These are phyloP conservation scores for Durotheca rogersii DNA, from an alignment of 495 filamentous ascomycete genomes.

Conservation along the genomic window DNA sequence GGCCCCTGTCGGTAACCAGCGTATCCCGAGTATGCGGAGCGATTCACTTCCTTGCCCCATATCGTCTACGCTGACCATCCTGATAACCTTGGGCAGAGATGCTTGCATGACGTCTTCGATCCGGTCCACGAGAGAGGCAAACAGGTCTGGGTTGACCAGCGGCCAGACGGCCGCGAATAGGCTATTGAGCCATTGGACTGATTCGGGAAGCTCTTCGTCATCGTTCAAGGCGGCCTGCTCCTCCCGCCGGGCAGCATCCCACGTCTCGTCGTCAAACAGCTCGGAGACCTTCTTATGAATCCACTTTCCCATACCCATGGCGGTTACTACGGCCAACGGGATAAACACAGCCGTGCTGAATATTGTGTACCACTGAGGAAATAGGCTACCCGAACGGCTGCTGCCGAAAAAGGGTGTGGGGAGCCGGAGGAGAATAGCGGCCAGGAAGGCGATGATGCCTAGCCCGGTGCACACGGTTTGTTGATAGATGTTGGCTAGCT, in stretches of 20 bases:
- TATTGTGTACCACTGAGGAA: constrained; percentile 23
- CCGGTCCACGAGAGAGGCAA: constrained; percentile 61
- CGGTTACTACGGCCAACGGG: constrained; percentile 30
- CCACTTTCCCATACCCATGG: constrained; percentile 54
- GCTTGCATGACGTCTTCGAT: constrained; percentile 75
- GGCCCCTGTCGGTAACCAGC: constrained; percentile 66
- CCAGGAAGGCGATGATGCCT: constrained; percentile 36
- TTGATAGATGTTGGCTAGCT: constrained; percentile 50
- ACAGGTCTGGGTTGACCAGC: constrained; percentile 69
- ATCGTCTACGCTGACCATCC: constrained; percentile 69
- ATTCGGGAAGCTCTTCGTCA: constrained; percentile 54
- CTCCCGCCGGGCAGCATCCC: constrained; percentile 56
- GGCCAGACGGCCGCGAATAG: constrained; percentile 65
- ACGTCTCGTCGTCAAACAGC: constrained; percentile 62
- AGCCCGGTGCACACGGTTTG: constrained; percentile 48
- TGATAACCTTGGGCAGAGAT: constrained; percentile 59
- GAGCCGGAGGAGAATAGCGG: constrained; percentile 46
- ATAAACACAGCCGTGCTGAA: constrained; percentile 27
- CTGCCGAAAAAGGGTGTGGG: constrained; percentile 70
- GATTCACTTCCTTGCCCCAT: constrained; percentile 68
- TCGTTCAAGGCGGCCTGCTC: constrained; percentile 41
- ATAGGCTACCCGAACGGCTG: constrained; percentile 30
- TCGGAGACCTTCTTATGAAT: constrained; percentile 51
- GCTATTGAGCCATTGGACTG: constrained; percentile 66
- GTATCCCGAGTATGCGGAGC: constrained; percentile 61